These are phyloP conservation scores for Glycyrrhiza uralensis DNA, from an alignment of 306 rosid genomes.

Conservation along the genomic window DNA sequence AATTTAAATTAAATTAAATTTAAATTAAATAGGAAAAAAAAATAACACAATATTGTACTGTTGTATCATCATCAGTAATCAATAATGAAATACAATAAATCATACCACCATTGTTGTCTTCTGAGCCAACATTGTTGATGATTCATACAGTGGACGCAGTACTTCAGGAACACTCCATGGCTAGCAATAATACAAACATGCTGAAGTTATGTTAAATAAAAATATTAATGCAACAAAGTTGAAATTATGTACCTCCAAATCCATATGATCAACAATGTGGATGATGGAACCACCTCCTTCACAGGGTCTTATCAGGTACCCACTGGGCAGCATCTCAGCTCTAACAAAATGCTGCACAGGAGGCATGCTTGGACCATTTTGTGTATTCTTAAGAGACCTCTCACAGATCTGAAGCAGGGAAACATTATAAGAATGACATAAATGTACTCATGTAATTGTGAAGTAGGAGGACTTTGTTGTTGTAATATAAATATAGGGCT, in stretches of 20 bases:
- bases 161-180: constrained; percentile 99
- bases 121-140: constrained; percentile 87
- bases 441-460: not conserved
- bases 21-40: not conserved
- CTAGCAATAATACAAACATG: constrained; percentile 35
- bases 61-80: not conserved
- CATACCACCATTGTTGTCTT: constrained; percentile 97
- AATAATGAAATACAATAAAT: not conserved
- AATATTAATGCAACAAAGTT: not conserved
- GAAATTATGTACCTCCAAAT: constrained; percentile 47
- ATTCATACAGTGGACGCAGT: constrained; percentile 87
- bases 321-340: constrained; percentile 96
- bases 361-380: constrained; percentile 96
- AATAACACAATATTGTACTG: not conserved
- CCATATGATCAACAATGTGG: constrained; percentile 92
- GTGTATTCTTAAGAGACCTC: constrained; percentile 92
- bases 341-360: constrained; percentile 96
- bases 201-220: not conserved
- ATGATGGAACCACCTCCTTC: constrained; percentile 98
- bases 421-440: not conserved
- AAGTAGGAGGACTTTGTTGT: not conserved
- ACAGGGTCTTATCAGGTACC: constrained; percentile 90
- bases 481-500: not conserved
- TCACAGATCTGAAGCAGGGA: constrained; percentile 63
- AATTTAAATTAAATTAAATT: not conserved